Percentiles rank a stretch among this genome's conserved stretches.
Conservation (phyloP, 2,329 filamentous ascomycete species). For the Trichoderma semiorbis region DNA sequence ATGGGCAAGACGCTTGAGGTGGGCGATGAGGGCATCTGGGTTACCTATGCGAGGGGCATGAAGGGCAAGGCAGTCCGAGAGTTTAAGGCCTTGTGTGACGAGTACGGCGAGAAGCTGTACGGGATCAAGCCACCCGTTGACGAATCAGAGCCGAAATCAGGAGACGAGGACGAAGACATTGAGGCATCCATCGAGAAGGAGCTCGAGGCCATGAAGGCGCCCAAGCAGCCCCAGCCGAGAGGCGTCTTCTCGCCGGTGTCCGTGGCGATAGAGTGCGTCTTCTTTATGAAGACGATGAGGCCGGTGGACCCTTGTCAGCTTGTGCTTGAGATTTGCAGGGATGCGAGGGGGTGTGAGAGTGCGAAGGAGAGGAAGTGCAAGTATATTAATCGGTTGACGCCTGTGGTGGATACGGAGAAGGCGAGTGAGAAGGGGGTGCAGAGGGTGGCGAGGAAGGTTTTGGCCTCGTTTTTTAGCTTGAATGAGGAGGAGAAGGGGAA, state of each 20-base stretch:
- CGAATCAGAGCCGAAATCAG: slow-evolving; percentile 18
- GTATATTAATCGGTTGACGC: slow-evolving; percentile 58
- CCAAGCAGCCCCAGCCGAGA: slow-evolving; percentile 39
- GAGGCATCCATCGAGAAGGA: slow-evolving; percentile 66
- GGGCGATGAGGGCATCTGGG: slow-evolving; percentile 73
- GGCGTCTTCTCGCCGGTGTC: slow-evolving; percentile 51
- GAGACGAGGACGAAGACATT: slow-evolving; percentile 29
- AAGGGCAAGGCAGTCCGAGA: slow-evolving; percentile 68
- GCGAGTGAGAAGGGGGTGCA: slow-evolving; percentile 67
- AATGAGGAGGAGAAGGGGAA: slow-evolving; percentile 25
- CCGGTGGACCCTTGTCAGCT: slow-evolving; percentile 56
- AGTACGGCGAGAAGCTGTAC: slow-evolving; percentile 65
- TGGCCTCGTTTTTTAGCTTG: slow-evolving; percentile 60
- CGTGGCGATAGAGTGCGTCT: slow-evolving; percentile 58
- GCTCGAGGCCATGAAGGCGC: slow-evolving; percentile 57
- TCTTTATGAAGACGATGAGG: slow-evolving; percentile 56
- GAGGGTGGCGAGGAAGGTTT: slow-evolving; percentile 59
- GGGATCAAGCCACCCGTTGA: slow-evolving; percentile 41
- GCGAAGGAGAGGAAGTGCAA: slow-evolving; percentile 45
- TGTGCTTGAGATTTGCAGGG: slow-evolving; percentile 52
- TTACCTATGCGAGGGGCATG: slow-evolving; percentile 70
- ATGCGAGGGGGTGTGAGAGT: slow-evolving; percentile 44
- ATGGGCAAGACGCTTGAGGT: slow-evolving; percentile 53
- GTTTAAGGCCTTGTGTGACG: slow-evolving; percentile 61
- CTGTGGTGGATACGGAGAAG: slow-evolving; percentile 53